These are phyloP conservation scores for Rhodotorula sp. DNA, from an alignment of 1,284 basidiomycete genomes.

Conservation along the genomic window DNA sequence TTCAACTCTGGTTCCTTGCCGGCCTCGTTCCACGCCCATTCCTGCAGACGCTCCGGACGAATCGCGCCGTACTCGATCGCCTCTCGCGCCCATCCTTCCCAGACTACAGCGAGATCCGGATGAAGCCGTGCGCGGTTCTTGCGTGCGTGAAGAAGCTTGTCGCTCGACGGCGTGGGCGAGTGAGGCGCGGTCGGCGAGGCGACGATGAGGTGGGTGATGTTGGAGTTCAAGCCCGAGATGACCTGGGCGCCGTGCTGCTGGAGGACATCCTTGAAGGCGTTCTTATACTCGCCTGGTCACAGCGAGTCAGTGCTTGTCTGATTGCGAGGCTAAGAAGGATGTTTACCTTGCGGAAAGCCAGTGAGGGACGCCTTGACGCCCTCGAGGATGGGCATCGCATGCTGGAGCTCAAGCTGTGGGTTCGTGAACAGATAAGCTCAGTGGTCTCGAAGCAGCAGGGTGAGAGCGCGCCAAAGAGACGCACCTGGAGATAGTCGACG, in stretches of 20 bases:
- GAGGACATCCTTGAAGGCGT: conserved; percentile 1
- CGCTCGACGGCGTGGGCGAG: conserved; percentile 13
- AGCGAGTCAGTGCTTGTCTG: not conserved
- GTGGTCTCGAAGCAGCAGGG: too few species aligned
- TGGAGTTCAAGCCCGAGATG: conserved; percentile 15
- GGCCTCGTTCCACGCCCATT: conserved; percentile 10
- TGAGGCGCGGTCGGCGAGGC: conserved; percentile 39
- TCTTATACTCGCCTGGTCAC: conserved; percentile 18
- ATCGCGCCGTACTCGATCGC: conserved; percentile 25
- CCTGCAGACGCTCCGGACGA: not conserved
- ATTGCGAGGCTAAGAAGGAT: not conserved
- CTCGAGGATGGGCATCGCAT: conserved; percentile 66
- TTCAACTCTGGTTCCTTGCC: conserved; percentile 16
- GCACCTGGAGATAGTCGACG: conserved; percentile 59
- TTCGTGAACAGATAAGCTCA: too few species aligned
- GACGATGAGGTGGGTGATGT: conserved; percentile 41
- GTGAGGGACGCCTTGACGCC: conserved; percentile 64
- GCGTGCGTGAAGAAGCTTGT: conserved; percentile 25
- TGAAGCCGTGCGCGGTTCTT: not conserved
- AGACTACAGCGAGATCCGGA: conserved; percentile 20
- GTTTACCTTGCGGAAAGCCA: conserved; percentile 26
- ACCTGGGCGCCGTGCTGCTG: conserved; percentile 33
- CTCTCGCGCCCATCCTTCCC: conserved; percentile 38
- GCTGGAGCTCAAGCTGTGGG: conserved; percentile 55
- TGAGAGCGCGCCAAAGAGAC: conserved; percentile 40